Evolutionary conservation across 495 filamentous ascomycete species (phyloP).

Genomic region (Trichoderma orchidacearum): DNA sequence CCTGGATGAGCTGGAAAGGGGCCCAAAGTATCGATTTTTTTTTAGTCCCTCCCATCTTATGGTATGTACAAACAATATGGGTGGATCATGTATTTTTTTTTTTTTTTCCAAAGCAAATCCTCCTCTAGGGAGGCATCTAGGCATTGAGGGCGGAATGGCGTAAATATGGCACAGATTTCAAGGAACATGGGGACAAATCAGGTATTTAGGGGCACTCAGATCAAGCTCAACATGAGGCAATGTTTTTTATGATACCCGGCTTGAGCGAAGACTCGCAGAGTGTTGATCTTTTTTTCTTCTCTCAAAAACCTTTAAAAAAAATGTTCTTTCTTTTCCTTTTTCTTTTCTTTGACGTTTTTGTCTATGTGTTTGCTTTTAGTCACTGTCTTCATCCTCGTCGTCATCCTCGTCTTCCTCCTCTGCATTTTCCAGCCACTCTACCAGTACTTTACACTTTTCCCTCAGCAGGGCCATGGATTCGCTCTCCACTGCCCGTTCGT

Average conservation of each 20-base stretch:
- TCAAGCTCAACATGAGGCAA: background rate
- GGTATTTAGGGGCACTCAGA: background rate
- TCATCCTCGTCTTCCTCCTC: slow-evolving; percentile 74
- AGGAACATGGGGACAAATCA: background rate
- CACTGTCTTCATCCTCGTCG: slow-evolving; percentile 28
- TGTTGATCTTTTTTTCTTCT: no score
- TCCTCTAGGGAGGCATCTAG: background rate
- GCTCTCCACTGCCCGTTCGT: slow-evolving; percentile 45
- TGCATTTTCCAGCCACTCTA: slow-evolving; percentile 75
- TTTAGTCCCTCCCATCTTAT: background rate
- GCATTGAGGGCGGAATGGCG: background rate
- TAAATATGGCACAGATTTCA: background rate
- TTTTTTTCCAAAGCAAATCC: no score
- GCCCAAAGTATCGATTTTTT: background rate
- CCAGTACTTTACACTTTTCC: slow-evolving; percentile 58
- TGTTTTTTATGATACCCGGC: background rate
- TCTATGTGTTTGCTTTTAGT: background rate
- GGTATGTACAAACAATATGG: background rate
- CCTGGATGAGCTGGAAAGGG: background rate
- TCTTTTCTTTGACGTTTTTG: background rate
- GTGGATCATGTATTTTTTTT: background rate
- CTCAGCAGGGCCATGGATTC: slow-evolving; percentile 59
- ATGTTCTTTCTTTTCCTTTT: background rate
- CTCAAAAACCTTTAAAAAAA: no score
- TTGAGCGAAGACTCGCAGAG: background rate